Base-by-base conservation (phyloP, 2,329 filamentous ascomycete genomes). In the Epichloe sp. region DNA sequence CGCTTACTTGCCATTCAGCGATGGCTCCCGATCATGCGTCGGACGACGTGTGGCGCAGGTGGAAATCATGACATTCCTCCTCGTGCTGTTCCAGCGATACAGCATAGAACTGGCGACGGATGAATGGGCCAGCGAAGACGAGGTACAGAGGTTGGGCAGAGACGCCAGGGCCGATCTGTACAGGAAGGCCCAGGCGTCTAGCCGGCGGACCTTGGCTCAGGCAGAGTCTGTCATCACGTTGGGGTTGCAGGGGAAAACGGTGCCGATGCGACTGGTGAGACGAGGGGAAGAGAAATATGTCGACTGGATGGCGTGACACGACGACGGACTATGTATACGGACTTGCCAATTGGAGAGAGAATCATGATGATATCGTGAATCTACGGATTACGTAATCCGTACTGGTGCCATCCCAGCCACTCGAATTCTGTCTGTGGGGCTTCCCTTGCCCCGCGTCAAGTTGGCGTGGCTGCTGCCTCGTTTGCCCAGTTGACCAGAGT, bases 61-160 rank as follows among this genome's bases (percentile, higher is more conserved):
- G 1, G 77, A 82, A 63, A 70, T 82, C 57, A 67, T 78, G 45
- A 73, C 78, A 3, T 67, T 73, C 11, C 60, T 83, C 51, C 74
- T 77, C 2, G 73, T 78, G 14, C 57, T 80, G 14, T 78, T 79
- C 57, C 73, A 76, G 55, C 59, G 75, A 44, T 80, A 85, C 62
- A 84, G 78, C 60, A 70, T 89, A 5, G 85, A 90, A 69, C 71
- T 89, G 52, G 83, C 80, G 2, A 81, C 87, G 8, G 77, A 81
- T 51, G 73, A 77, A 52, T 80, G 73, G 70, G 74, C 72, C 36
- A 70, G 56, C 31, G 76, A 78, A 55, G 72, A 73, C 34, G 73
- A 82, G 62, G 72, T 83, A 3, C 70, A 65, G 8, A 57, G 52
- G 43, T 81, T 82, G 78, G 62, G 62, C 26, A 54, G 55, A 6